These are phyloP conservation scores for Pythium vanterpoolii DNA, from an alignment of 352 stramenopile species.

Conservation along the genomic window DNA sequence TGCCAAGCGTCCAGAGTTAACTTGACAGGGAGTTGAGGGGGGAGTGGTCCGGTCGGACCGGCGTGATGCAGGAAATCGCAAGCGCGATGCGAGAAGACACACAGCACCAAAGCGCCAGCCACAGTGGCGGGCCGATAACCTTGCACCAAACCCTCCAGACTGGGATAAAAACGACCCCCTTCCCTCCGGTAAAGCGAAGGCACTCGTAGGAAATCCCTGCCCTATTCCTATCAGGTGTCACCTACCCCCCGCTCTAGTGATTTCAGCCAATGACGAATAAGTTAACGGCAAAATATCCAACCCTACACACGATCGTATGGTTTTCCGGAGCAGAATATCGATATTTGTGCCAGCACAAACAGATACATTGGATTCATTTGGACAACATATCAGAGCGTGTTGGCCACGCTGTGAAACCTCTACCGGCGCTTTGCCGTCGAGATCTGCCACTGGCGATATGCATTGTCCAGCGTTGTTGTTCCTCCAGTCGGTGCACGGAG, in stretches of 20 bases:
- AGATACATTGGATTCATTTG: too few relatives aligned
- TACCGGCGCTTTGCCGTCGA: too few relatives aligned
- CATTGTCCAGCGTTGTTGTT: too few relatives aligned
- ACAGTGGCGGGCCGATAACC: neutral
- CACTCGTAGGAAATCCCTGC: neutral
- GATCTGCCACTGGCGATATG: too few relatives aligned
- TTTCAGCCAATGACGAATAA: neutral
- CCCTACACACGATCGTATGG: slow-evolving; percentile 1
- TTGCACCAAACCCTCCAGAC: neutral
- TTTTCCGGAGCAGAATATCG: neutral
- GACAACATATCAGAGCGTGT: too few relatives aligned
- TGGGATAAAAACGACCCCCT: neutral
- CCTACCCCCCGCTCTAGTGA: neutral
- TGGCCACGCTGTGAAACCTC: too few relatives aligned
- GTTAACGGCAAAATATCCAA: neutral
- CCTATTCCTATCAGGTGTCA: slow-evolving; percentile 4
- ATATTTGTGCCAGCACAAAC: slow-evolving; percentile 2
- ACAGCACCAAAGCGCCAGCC: slow-evolving; percentile 4
- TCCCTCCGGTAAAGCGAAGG: neutral
- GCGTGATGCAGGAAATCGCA: neutral
- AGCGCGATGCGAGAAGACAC: slow-evolving; percentile 8
- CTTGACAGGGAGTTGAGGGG: neutral
- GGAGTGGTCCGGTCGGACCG: slow-evolving; percentile 1
- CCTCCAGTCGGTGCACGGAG: too few relatives aligned
- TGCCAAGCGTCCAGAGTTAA: neutral